These are phyloP conservation scores for Phytomonas sp. DNA, from an alignment of 208 protist species.

Conservation along the genomic window DNA sequence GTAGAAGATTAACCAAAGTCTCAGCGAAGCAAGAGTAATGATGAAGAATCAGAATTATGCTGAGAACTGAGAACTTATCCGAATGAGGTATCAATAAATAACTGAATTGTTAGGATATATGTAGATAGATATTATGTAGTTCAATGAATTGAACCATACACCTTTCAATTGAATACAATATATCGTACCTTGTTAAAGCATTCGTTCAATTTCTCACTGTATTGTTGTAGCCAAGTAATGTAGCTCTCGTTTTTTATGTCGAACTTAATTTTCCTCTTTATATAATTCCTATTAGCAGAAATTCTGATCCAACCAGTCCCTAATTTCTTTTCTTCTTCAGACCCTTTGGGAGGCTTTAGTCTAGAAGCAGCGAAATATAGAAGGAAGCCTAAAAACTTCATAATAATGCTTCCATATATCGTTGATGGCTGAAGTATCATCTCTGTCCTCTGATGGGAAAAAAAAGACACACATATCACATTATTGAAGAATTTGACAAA, in stretches of 20 bases:
- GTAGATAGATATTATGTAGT: background rate
- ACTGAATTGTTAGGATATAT: background rate
- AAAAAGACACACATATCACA: slow-evolving; percentile 51
- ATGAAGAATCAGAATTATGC: background rate
- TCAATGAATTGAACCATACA: background rate
- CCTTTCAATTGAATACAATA: background rate
- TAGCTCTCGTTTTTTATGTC: background rate
- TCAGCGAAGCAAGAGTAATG: background rate
- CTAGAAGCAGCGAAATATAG: background rate
- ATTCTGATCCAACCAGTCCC: background rate
- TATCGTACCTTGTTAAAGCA: background rate
- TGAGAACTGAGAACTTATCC: background rate
- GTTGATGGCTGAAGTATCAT: slow-evolving; percentile 36
- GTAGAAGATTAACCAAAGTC: background rate
- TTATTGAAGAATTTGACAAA: slow-evolving; percentile 68
- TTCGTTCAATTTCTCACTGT: background rate
- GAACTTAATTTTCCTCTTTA: background rate
- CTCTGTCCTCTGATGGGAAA: slow-evolving; percentile 73
- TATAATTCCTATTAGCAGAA: background rate
- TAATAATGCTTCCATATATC: background rate
- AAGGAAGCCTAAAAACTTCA: background rate
- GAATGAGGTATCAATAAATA: background rate
- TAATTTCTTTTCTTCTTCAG: background rate
- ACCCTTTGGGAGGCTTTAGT: background rate
- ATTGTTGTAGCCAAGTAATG: background rate